Base-by-base conservation (phyloP, 495 filamentous ascomycete species). In the Cenococcum geophilum region DNA sequence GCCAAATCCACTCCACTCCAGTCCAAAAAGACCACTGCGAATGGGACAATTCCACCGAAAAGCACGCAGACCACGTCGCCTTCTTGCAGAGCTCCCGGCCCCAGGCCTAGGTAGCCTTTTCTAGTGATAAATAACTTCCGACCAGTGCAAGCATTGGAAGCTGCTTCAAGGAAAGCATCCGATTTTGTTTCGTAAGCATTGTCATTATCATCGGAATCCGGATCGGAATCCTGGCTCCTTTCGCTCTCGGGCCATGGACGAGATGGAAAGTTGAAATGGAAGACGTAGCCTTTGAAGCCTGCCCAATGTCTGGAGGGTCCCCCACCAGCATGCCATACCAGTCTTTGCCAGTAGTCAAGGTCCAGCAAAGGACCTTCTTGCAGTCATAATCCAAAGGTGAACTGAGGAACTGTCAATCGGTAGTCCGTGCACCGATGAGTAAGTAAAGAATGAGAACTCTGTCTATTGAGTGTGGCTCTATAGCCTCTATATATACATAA, bases 251-350 rank as follows among this genome's bases (percentile, higher is more conserved):
- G 18, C 18, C 21, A 2, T 4, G 40, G 40, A 45, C 40, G 12
- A 45, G 40, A 45, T 45, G 40, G 40, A 45, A 36, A 34, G 47
- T 32, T 18, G 25, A 64, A 37, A 18, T 47, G 47, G 45, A 25
- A 32, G 34, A 55, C 35, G 50, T 45, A 23, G 55, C 32, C 56
- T 52, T 12, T 25, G 40, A 18, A 45, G 40, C 18, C 40, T 14
- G 40, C 40, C 40, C 40, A 45, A 10, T 45, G 40, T 14, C 21
- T 10, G 12, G 12, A 1, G 45, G 21, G 9, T 59, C 56, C 25
- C 57, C 56, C 6, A 57, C 37, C n/a, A 55, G n/a, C 36, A 51
- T 12, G 12, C 47, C 56, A 37, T 59, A 59, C 56, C 56, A 59
- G 35, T 59, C 56, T 51, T 59, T 55, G 3, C 56, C 37, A 27